Evolutionary conservation across 176 grass and related monocot species (phyloP).

Genomic region (Avena sativa): DNA sequence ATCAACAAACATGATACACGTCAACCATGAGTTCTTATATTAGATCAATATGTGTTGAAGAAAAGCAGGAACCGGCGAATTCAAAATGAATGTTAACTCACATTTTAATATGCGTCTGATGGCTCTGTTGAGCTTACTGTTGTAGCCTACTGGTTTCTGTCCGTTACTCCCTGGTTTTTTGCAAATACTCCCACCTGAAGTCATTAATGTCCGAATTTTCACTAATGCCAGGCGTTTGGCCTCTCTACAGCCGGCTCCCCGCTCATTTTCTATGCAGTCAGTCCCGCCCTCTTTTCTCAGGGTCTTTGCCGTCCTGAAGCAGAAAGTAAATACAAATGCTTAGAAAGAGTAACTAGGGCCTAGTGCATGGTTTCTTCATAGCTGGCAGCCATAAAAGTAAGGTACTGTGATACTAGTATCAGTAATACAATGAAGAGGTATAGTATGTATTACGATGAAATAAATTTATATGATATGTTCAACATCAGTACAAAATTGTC

Average conservation of each 20-base stretch:
- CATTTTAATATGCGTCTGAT: background rate
- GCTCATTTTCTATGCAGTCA: background rate
- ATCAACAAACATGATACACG: background rate
- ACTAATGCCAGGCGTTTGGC: background rate
- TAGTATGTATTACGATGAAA: too few species aligned
- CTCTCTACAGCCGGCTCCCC: background rate
- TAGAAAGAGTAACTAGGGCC: background rate
- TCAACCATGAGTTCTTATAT: background rate
- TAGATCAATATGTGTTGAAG: background rate
- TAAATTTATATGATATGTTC: too few species aligned
- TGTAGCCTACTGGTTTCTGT: background rate
- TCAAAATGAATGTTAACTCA: background rate
- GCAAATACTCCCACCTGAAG: background rate
- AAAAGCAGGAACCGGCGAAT: background rate
- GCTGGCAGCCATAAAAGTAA: too few species aligned
- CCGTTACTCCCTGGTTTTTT: background rate
- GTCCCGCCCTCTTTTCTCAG: background rate
- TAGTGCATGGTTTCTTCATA: background rate
- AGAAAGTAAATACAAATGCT: conserved; percentile 7
- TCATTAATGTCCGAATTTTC: background rate
- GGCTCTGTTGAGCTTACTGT: background rate
- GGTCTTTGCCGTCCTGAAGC: conserved; percentile 24
- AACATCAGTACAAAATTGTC: too few species aligned
- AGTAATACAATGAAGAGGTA: too few species aligned
- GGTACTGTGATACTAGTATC: too few species aligned